Base-by-base conservation (phyloP, 345 rosid genomes). In the Acer campestre region DNA sequence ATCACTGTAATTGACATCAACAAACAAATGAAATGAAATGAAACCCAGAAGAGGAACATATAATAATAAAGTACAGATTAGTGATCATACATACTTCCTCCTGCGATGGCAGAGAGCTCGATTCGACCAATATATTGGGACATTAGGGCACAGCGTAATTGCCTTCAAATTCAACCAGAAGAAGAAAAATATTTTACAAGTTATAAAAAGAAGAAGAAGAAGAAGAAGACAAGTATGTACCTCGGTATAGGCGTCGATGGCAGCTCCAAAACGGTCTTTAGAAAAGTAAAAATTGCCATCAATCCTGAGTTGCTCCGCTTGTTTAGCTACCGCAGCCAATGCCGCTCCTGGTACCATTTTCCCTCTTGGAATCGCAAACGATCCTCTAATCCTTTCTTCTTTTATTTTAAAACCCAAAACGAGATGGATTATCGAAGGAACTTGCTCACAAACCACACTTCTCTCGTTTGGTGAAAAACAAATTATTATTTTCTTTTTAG, bases 191-290 rank as follows among this genome's bases (percentile, higher is more conserved):
- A 35, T 35, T 35, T 64, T 48, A 16, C 10, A 23, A 11, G 17
- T 46, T 74, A 62, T 3, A 25, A 62, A n/a, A 22, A 35, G 38
- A 35, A 35, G 38, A 35, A 35, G 38, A 35, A 5, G 38, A 35
- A 13, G 61, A 61, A 44, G 10, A 49, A 6, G 56, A 20, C 17
- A 42, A 12, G 17, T 23, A 61, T 48, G 63, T 38, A 94, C 98
- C 94, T 88, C 96, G 2, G 97, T 94, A 27, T 92, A 94, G 22
- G 98, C 98, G 68, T 95, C 99, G 31, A 95, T 90, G 61, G 99
- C 99, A 6, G 98, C 99, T 18, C 91, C 96, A 48, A 88, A 91
- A 22, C 97, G 95, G 35, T 78, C 82, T 72, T 86, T 90, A 62
- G 70, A 80, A 76, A 85, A 95, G 83, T 80, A 93, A 53, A 22